These are phyloP conservation scores for Raphanus hybrid DNA, from an alignment of 441 rosid genomes.

Conservation along the genomic window DNA sequence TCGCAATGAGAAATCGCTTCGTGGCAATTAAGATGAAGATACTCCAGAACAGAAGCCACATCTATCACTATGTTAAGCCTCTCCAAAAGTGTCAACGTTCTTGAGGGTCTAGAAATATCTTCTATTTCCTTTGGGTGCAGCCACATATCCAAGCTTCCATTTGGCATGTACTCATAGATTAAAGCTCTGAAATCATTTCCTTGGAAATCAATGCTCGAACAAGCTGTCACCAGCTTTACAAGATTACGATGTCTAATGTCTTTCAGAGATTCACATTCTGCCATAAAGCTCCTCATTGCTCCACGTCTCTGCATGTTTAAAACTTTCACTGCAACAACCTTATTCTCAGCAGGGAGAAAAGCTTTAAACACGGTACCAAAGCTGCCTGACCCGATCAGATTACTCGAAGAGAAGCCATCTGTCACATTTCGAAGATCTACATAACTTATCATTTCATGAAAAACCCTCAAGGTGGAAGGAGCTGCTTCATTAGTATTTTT, in stretches of 20 bases:
- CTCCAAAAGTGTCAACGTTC: conserved; percentile 22
- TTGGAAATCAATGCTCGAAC: not conserved
- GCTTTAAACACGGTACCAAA: not conserved
- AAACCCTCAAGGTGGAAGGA: not conserved
- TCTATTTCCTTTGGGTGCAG: not conserved
- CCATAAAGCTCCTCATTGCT: not conserved
- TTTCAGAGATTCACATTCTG: not conserved
- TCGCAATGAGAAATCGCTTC: conserved; percentile 30
- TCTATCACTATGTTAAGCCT: conserved; percentile 27
- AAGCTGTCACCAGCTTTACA: not conserved
- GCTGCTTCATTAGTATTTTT: not conserved
- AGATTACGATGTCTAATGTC: not conserved
- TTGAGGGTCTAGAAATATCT: conserved; percentile 3
- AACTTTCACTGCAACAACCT: not conserved
- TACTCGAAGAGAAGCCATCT: not conserved
- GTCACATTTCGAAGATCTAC: not conserved
- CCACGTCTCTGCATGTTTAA: not conserved
- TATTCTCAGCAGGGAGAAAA: not conserved
- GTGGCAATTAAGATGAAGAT: conserved; percentile 23
- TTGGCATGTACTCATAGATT: not conserved
- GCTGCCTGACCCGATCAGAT: not conserved
- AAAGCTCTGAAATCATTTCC: not conserved
- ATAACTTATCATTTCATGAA: not conserved
- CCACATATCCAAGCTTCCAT: not conserved
- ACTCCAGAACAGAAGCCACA: conserved; percentile 40